Percentiles rank a stretch among this genome's conserved stretches.
Conservation (phyloP, 2,329 filamentous ascomycete species). For the Penicillium paneum region DNA sequence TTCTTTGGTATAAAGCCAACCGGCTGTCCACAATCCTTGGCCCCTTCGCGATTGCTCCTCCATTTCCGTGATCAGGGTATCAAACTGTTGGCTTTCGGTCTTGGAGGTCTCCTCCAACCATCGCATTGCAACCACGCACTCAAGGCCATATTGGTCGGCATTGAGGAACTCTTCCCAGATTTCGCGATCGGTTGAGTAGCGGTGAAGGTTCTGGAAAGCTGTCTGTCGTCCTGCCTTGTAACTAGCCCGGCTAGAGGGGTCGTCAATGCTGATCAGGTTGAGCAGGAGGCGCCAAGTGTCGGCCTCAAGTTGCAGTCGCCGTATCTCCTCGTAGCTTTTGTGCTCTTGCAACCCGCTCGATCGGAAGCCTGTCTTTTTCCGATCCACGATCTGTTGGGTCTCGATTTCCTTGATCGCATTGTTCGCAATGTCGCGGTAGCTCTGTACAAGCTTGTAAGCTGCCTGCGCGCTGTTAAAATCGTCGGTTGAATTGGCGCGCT, state of each 20-base stretch:
- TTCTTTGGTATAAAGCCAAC: conserved; percentile 88
- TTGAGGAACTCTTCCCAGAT: conserved; percentile 73
- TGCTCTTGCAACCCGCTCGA: conserved; percentile 23
- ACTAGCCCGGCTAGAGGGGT: conserved; percentile 48
- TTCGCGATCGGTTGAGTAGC: conserved; percentile 59
- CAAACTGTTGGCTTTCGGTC: conserved; percentile 64
- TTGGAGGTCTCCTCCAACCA: conserved; percentile 81
- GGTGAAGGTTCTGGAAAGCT: conserved; percentile 46
- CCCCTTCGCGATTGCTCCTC: conserved; percentile 73
- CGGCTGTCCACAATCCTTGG: conserved; percentile 73
- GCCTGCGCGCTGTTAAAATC: conserved; percentile 59
- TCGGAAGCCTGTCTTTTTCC: conserved; percentile 34
- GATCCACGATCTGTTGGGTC: conserved; percentile 40
- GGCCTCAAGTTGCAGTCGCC: conserved; percentile 73
- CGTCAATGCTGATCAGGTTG: conserved; percentile 68
- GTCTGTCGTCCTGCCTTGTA: conserved; percentile 40
- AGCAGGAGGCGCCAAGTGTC: conserved; percentile 88
- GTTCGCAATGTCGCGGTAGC: conserved; percentile 59
- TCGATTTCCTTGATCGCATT: conserved; percentile 48
- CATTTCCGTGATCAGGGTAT: conserved; percentile 71
- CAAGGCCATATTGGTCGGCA: conserved; percentile 68
- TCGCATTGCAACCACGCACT: conserved; percentile 75
- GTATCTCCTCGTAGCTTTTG: conserved; percentile 36
- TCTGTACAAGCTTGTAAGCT: conserved; percentile 65
- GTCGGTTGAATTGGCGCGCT: conserved; percentile 48